These are phyloP conservation scores for Fusarium papillatum DNA, from an alignment of 2,329 filamentous ascomycete species.

Conservation along the genomic window DNA sequence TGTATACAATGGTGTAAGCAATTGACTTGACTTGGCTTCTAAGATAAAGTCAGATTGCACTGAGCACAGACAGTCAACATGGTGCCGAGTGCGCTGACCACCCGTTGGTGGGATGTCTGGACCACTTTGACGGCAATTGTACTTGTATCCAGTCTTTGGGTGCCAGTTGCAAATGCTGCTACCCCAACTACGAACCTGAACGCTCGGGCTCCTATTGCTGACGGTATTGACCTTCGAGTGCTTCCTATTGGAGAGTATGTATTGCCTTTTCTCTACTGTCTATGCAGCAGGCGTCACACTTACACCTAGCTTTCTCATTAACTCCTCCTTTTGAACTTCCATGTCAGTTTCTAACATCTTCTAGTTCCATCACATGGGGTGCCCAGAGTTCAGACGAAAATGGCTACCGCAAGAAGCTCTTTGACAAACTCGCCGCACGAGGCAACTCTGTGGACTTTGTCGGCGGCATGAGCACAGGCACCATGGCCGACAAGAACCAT, in stretches of 20 bases:
- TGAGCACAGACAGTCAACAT: neutral
- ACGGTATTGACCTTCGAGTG: neutral
- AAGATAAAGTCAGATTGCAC: neutral
- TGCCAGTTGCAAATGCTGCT: neutral
- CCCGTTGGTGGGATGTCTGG: neutral
- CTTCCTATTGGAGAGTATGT: neutral
- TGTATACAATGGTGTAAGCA: neutral
- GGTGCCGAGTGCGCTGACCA: neutral
- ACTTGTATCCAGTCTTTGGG: neutral
- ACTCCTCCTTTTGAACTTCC: neutral
- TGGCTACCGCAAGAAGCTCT: constrained; percentile 9
- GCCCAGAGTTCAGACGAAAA: constrained; percentile 6
- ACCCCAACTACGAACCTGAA: neutral
- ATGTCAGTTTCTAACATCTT: neutral
- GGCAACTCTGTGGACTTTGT: constrained; percentile 11
- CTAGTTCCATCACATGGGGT: constrained; percentile 9
- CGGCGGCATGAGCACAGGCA: neutral
- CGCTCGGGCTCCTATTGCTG: neutral
- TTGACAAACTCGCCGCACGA: neutral
- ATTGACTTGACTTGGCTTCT: neutral
- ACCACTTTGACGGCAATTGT: neutral
- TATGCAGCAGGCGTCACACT: neutral
- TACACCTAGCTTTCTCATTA: neutral
- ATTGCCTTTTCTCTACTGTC: neutral
- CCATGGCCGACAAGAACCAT: neutral